Evolutionary conservation across 352 stramenopile species (phyloP).

Genomic region (Phytophthora fragariae): DNA sequence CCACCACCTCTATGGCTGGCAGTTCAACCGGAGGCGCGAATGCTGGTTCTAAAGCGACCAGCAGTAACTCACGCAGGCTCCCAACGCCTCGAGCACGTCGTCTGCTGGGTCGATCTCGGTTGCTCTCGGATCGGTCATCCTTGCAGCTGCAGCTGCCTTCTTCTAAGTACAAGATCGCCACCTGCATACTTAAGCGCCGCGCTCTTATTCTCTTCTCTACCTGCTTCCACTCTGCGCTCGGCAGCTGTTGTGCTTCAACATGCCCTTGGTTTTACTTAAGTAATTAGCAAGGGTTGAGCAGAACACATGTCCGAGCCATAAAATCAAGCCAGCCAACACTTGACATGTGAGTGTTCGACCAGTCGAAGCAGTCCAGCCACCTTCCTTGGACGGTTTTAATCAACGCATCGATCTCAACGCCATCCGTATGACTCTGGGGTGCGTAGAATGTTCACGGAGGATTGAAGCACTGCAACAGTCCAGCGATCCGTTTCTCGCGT

Average conservation of each 20-base stretch:
- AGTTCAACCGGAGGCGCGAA: neutral
- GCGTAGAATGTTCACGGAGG: neutral
- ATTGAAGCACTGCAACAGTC: neutral
- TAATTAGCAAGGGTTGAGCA: neutral
- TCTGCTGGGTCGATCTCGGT: conserved; percentile 10
- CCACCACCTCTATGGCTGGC: neutral
- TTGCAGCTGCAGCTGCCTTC: conserved; percentile 18
- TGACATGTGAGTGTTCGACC: too few species aligned
- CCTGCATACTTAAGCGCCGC: neutral
- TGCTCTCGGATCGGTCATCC: conserved; percentile 17
- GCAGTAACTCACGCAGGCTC: conserved; percentile 20
- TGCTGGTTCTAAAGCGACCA: conserved; percentile 3
- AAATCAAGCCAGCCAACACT: neutral
- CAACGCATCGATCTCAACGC: neutral
- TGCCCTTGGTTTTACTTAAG: neutral
- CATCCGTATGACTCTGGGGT: neutral
- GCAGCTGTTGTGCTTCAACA: neutral
- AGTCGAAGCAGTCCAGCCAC: too few species aligned
- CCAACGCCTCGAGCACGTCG: conserved; percentile 9
- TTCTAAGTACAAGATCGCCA: conserved; percentile 17
- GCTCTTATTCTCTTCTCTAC: neutral
- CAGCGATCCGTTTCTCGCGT: neutral
- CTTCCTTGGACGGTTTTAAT: neutral
- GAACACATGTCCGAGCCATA: neutral
- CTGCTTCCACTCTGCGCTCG: neutral